Conservation (phyloP, 495 filamentous ascomycete species). For the Xylaria telfairii region DNA sequence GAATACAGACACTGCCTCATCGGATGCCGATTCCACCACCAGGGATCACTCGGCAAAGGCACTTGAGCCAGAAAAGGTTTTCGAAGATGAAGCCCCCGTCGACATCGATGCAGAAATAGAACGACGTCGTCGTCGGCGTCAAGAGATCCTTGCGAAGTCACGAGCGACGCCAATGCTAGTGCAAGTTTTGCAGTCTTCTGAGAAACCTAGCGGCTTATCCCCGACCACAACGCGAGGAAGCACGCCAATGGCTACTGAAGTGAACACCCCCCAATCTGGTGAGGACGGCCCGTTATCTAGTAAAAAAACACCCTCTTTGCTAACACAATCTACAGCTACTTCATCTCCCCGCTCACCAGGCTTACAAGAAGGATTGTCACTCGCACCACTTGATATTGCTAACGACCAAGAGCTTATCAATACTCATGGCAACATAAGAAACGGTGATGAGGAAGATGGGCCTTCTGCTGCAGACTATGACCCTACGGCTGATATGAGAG, state of each 20-base stretch:
- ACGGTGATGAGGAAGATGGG: slow-evolving; percentile 64
- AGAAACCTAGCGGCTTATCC: slow-evolving; percentile 61
- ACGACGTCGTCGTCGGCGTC: slow-evolving; percentile 83
- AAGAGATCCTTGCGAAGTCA: slow-evolving; percentile 87
- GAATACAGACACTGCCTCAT: slow-evolving; percentile 54
- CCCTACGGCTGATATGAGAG: slow-evolving; percentile 89
- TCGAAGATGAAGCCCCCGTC: slow-evolving; percentile 59
- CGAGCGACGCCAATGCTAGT: slow-evolving; percentile 76
- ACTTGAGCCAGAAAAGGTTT: slow-evolving; percentile 44
- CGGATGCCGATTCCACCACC: slow-evolving; percentile 69
- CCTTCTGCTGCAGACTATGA: slow-evolving; percentile 96
- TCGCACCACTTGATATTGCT: slow-evolving; percentile 30
- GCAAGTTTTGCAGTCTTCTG: slow-evolving; percentile 73
- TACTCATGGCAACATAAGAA: slow-evolving; percentile 54
- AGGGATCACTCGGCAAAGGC: slow-evolving; percentile 37
- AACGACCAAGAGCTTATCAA: slow-evolving; percentile 71
- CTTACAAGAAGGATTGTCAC: slow-evolving; percentile 49
- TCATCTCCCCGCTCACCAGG: slow-evolving; percentile 47
- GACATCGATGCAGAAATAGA: slow-evolving; percentile 84
- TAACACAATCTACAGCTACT: slow-evolving; percentile 34
- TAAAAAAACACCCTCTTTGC: slow-evolving; percentile 13
- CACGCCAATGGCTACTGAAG: slow-evolving; percentile 47
- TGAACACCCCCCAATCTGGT: slow-evolving; percentile 51
- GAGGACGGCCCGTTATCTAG: slow-evolving; percentile 25
- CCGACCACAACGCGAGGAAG: slow-evolving; percentile 54